Percentiles rank a stretch among this genome's conserved stretches.
Conservation (phyloP, 192 early-diverging fungal genomes). For the Rhizophagus clarus region DNA sequence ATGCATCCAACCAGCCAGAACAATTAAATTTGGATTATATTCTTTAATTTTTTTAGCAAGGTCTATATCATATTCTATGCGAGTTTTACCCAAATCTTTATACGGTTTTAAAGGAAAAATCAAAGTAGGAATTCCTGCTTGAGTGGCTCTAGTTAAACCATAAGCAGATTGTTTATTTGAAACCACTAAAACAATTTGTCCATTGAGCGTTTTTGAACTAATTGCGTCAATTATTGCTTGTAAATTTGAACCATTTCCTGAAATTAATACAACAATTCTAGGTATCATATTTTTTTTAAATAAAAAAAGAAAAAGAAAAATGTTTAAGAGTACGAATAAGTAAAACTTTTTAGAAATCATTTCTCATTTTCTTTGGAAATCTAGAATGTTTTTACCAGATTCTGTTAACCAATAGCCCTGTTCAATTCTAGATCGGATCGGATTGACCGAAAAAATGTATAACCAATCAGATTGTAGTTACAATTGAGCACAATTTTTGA, state of each 20-base stretch:
- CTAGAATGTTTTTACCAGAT: no score
- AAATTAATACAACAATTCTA: slow-evolving; percentile 89
- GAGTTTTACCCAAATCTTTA: slow-evolving; percentile 77
- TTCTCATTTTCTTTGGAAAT: no score
- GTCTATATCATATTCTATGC: slow-evolving; percentile 87
- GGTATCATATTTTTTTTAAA: slow-evolving; percentile 32
- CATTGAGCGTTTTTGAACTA: slow-evolving; percentile 49
- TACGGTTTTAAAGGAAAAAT: slow-evolving; percentile 82
- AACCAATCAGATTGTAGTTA: no score
- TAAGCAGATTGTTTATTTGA: slow-evolving; percentile 85
- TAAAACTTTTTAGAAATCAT: no score
- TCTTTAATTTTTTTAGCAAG: slow-evolving; percentile 70
- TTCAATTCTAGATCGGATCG: no score
- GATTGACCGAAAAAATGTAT: no score
- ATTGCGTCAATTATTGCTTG: slow-evolving; percentile 94
- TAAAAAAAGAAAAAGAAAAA: neutral
- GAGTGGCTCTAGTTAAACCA: slow-evolving; percentile 85
- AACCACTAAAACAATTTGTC: slow-evolving; percentile 82
- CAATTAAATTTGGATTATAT: slow-evolving; percentile 76
- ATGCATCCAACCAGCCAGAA: slow-evolving; percentile 99
- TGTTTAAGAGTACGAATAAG: no score
- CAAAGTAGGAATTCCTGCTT: slow-evolving; percentile 82
- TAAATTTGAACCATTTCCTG: slow-evolving; percentile 93
- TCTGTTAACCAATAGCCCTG: no score
- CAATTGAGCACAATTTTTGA: no score